A percentile compares a stretch with the other conserved stretches of the same genome.
Conservation (phyloP, 2,329 filamentous ascomycete genomes). For the Sporothrix dimorphospora region DNA sequence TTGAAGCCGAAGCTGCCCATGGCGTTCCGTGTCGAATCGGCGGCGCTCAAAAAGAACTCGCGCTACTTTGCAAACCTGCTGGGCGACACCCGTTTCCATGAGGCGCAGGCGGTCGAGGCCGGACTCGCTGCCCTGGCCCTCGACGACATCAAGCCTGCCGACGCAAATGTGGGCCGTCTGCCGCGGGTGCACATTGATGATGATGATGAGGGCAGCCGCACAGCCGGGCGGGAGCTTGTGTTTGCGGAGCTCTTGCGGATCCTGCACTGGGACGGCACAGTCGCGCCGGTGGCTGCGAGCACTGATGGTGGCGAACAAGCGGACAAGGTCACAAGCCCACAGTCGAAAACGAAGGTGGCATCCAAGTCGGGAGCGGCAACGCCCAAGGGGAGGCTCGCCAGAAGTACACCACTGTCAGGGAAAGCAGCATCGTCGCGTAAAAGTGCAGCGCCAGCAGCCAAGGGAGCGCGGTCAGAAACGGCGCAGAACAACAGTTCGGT, state of each 20-base stretch:
- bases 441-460: not conserved
- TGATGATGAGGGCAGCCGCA: constrained; percentile 68
- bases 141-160: constrained; percentile 51
- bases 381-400: not conserved
- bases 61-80: constrained; percentile 72
- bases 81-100: constrained; percentile 63
- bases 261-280: constrained; percentile 58
- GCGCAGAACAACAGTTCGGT: not conserved
- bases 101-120: constrained; percentile 59
- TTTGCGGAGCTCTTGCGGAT: constrained; percentile 70
- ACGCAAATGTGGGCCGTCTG: constrained; percentile 55
- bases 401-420: not conserved
- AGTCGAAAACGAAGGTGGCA: not conserved
- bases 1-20: constrained; percentile 45
- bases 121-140: constrained; percentile 55
- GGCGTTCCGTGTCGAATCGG: constrained; percentile 64
- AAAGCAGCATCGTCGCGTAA: not conserved
- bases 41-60: constrained; percentile 61
- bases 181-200: constrained; percentile 67
- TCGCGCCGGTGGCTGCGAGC: not conserved
- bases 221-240: constrained; percentile 61
- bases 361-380: not conserved
- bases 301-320: not conserved
- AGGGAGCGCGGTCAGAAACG: not conserved
- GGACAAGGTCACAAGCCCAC: not conserved